Evolutionary conservation across 768 basidiomycete species (phyloP).

Genomic region (Coprinopsis cinerea): DNA sequence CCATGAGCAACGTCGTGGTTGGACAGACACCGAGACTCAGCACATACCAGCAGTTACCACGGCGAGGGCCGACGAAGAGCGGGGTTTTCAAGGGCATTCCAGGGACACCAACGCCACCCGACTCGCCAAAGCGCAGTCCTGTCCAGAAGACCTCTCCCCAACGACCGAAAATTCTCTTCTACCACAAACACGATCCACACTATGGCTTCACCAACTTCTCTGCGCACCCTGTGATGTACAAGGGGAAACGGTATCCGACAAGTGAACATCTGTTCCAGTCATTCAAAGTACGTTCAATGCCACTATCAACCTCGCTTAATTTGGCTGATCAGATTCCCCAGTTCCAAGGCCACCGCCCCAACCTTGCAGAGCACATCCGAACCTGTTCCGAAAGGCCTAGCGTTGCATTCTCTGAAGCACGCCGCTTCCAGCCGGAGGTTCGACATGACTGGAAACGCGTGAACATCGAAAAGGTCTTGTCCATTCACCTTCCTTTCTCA

Average conservation of each 20-base stretch:
- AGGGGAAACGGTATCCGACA: constrained; percentile 63
- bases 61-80: constrained; percentile 1
- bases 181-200: constrained; percentile 56
- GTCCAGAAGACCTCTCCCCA: constrained; percentile 14
- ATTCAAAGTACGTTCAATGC: constrained; percentile 50
- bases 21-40: constrained; percentile 18
- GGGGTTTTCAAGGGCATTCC: neutral
- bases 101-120: constrained; percentile 8
- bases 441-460: constrained; percentile 64
- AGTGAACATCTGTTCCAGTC: constrained; percentile 77
- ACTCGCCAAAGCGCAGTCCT: constrained; percentile 14
- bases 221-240: constrained; percentile 53
- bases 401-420: constrained; percentile 62
- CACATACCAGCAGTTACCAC: constrained; percentile 9
- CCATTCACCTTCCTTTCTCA: neutral
- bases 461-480: constrained; percentile 54
- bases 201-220: constrained; percentile 77
- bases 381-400: constrained; percentile 58
- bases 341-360: constrained; percentile 56
- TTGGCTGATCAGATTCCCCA: no score
- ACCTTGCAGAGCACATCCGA: constrained; percentile 64
- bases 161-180: constrained; percentile 49
- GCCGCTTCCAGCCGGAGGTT: constrained; percentile 55
- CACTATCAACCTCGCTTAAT: no score
- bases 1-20: constrained; percentile 3